These are phyloP conservation scores for Nicotiana obtusifolia DNA, from an alignment of 257 asterid species.

Conservation along the genomic window DNA sequence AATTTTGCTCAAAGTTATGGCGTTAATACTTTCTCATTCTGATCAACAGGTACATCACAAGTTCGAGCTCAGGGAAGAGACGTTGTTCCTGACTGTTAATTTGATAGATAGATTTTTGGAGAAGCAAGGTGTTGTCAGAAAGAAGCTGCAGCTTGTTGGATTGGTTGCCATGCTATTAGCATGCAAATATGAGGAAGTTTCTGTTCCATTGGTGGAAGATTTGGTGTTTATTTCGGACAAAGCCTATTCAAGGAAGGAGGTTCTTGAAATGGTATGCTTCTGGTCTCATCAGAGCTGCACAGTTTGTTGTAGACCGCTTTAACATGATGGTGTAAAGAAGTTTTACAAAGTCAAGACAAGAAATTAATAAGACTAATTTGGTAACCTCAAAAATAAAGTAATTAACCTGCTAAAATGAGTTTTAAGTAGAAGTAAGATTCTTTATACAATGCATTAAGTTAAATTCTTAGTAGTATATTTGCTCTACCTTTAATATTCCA, in stretches of 20 bases:
- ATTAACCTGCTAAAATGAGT: no score
- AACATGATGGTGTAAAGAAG: no score
- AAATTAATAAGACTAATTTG: no score
- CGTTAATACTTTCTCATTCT: background rate
- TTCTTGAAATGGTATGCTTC: constrained; percentile 69
- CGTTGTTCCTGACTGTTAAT: constrained; percentile 70
- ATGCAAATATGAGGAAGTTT: constrained; percentile 90
- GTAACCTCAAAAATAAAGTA: no score
- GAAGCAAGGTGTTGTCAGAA: constrained; percentile 66
- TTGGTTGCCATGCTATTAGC: constrained; percentile 88
- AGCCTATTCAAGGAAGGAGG: constrained; percentile 75
- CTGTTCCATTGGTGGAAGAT: constrained; percentile 86
- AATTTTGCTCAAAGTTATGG: background rate
- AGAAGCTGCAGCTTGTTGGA: constrained; percentile 91
- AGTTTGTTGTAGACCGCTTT: no score
- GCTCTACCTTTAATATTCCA: no score
- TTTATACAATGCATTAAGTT: no score
- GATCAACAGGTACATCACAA: constrained; percentile 82
- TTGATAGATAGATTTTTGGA: constrained; percentile 77
- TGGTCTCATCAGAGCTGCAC: background rate
- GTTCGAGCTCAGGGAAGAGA: constrained; percentile 82
- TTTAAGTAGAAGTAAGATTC: no score
- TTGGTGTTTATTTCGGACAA: constrained; percentile 78
- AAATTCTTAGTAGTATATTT: background rate
- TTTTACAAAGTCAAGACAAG: no score